A percentile compares a stretch with the other conserved stretches of the same genome.
Evolutionary conservation across 129 eudicot species (phyloP).

Genomic region (Ambrosia trifida): DNA sequence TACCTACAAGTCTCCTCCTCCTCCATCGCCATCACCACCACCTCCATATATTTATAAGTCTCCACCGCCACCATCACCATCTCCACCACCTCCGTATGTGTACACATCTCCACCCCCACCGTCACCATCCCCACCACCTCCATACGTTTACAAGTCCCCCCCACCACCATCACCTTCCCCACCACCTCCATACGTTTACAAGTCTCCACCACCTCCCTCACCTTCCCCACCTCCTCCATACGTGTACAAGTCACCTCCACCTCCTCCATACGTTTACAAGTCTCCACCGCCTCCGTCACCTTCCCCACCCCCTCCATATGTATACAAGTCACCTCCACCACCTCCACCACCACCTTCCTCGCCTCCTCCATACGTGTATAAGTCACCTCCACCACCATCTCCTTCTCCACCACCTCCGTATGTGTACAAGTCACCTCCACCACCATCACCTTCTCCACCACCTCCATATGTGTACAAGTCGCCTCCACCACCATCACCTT

Average conservation of each 20-base stretch:
- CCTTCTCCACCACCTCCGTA: conserved; percentile 17
- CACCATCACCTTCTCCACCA: conserved; percentile 1
- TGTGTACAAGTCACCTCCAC: conserved; percentile 5
- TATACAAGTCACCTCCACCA: conserved; percentile 8
- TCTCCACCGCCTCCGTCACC: not conserved
- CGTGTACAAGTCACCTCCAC: not conserved
- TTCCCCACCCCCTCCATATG: not conserved
- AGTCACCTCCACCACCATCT: conserved; percentile 18
- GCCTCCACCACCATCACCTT: not conserved
- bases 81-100: not conserved
- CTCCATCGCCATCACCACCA: not conserved
- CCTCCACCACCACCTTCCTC: not conserved
- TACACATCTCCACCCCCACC: conserved; percentile 13
- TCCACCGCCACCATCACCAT: conserved; percentile 5
- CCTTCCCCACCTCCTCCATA: conserved; percentile 3
- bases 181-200: not conserved
- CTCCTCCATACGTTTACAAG: not conserved
- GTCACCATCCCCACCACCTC: conserved; percentile 5
- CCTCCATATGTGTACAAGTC: not conserved
- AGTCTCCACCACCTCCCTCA: not conserved
- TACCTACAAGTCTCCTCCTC: conserved; percentile 12
- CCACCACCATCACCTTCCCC: not conserved
- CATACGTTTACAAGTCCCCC: not conserved
- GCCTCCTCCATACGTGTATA: not conserved
- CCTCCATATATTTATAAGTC: conserved; percentile 20